phyloP scores from a whole-genome alignment of 805 yeast species.

The Komagataella pseudopastoris region DNA sequence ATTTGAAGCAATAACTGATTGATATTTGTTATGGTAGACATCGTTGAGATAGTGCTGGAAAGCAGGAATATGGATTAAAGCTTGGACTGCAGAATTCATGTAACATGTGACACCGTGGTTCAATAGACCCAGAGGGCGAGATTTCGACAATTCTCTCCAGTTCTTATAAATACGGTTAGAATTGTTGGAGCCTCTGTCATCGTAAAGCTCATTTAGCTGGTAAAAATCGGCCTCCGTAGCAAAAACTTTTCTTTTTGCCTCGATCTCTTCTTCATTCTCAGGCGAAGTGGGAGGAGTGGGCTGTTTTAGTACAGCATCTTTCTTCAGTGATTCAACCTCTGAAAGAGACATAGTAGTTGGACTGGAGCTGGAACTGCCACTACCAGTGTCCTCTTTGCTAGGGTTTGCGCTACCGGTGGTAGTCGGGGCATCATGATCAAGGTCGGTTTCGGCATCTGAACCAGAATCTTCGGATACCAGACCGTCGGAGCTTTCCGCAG shows the following conservation, averaged over 20 bases:
- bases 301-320: constrained; percentile 6
- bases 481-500: constrained; percentile 9
- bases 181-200: constrained; percentile 53
- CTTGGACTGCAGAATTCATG: constrained; percentile 90
- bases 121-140: constrained; percentile 52
- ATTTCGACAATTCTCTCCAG: constrained; percentile 43
- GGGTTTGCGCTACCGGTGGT: constrained; percentile 8
- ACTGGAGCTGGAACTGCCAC: not conserved
- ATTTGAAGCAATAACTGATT: constrained; percentile 27
- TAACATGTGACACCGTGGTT: constrained; percentile 96
- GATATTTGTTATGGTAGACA: constrained; percentile 40
- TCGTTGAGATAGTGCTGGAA: constrained; percentile 70
- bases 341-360: not conserved
- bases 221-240: constrained; percentile 28
- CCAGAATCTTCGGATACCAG: constrained; percentile 1
- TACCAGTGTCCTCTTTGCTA: constrained; percentile 13
- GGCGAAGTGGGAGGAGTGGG: constrained; percentile 22
- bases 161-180: constrained; percentile 51
- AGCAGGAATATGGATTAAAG: constrained; percentile 84
- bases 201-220: constrained; percentile 38
- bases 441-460: constrained; percentile 5
- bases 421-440: constrained; percentile 3
- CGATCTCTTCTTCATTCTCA: constrained; percentile 12
- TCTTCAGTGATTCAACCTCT: not conserved
- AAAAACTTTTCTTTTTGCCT: constrained; percentile 7